Evolutionary conservation across 2,329 filamentous ascomycete species (phyloP), one percentile per base, ranked within the genome.

Genomic region (Epichloe uncinata): DNA sequence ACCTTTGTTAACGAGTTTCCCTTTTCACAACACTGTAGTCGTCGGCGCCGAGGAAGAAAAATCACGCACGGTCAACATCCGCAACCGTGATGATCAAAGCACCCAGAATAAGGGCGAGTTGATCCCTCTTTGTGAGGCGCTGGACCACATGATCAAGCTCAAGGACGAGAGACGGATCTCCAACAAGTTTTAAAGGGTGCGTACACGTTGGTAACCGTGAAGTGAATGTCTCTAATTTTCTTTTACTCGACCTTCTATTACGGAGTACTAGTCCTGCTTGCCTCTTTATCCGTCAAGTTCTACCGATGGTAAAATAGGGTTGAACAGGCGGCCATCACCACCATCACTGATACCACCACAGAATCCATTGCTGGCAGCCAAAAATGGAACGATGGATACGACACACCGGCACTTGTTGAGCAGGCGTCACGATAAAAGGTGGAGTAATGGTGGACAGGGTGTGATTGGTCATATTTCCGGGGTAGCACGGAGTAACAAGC

Each of bases 41-140:
- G 78, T 82, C 54, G 79, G 79, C 50, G 78, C 76, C 54, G 73
- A 80, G 60, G 79, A 82, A 65, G 74, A 73, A 67, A 71, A 75
- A 56, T 76, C 73, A 47, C 70, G 76, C 57, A 73, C 78, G 54
- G 74, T 83, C 61, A 82, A 81, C 62, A 76, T 82, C 52, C 75
- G 79, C 51, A 80, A 81, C 68, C 73, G 79, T 56, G 79, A 82
- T 58, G 78, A 82, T 63, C 77, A 77, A 46, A 74, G 73, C 49
- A 78, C 74, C 48, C 79, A 83, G 65, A 73, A 73, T 58, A 74
- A 78, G 61, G 78, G 78, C 56, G 78, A 79, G 61, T 72, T 79
- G 42, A 67, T 82, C 45, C 67, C 73, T 18, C 64, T 82, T 47
- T 66, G 77, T 42, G 74, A 79, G 58, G 79, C 77, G 6, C 65